Base-by-base conservation (phyloP, 2,329 filamentous ascomycete species). In the Verticillium klebahnii region DNA sequence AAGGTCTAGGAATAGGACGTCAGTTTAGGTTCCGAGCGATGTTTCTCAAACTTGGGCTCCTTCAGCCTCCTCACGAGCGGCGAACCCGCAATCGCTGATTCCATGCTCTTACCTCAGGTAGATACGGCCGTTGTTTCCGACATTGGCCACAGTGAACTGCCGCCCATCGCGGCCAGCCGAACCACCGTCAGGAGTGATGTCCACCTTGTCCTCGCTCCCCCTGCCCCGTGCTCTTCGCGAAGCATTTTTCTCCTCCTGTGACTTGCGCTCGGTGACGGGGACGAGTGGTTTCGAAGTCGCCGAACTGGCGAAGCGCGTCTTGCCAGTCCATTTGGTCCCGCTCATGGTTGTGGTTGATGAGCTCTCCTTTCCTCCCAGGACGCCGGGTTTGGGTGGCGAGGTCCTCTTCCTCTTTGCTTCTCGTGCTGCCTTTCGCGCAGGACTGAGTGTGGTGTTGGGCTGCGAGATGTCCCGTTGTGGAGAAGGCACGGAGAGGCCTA, bases 51-150 rank as follows among this genome's bases (percentile, higher is more conserved):
- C 15, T 25, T 25, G 25, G 25, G 25, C 25, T 25, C 19, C 19
- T 50, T 23, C 19, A 1, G n/a, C n/a, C 19, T 50, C 1, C 9
- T 29, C 6, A n/a, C 19, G 2, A 14, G 19, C 19, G 19, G 9
- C 19, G 23, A 19, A 12, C n/a, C 19, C 19, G 45, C 45, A 29
- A 8, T 14, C 45, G 11, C 45, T 2, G 7, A 52, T 23, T 6
- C 11, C 12, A 19, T 11, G 45, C n/a, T 17, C 40, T 39, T 86
- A 93, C 89, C 89, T 90, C 67, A 94, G 73, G 74, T 92, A 94
- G 74, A 94, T 91, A 72, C 88, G 87, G 45, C 91, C 91, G 75
- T 93, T 92, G 72, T 92, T 91, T 29, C 90, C 90, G 63, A 94
- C 90, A 73, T 93, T 93, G 58, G 89, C 87, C 60, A 94, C 91